A percentile compares a stretch with the other conserved stretches of the same genome.
Evolutionary conservation across 495 filamentous ascomycete genomes (phyloP).

Genomic region (Schizothecium vesticola): DNA sequence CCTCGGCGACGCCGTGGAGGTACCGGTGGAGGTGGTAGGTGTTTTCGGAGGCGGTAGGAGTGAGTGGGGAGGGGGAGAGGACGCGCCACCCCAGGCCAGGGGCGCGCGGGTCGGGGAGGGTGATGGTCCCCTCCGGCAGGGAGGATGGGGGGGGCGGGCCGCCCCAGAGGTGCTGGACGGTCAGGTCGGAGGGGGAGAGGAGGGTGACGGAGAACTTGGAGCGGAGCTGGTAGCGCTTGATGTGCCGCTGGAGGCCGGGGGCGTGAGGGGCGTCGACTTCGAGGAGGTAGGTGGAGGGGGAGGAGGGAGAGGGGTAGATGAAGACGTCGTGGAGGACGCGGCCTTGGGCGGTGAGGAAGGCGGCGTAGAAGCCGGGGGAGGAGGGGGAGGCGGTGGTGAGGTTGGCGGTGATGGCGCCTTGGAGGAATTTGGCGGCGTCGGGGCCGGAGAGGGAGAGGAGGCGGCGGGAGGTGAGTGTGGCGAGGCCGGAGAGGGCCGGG

Average conservation of each 20-base stretch:
- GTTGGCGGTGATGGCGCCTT: slow-evolving; percentile 78
- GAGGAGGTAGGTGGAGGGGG: slow-evolving; percentile 58
- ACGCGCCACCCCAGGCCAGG: slow-evolving; percentile 63
- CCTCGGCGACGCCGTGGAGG: slow-evolving; percentile 76
- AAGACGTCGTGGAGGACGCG: slow-evolving; percentile 84
- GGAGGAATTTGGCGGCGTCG: slow-evolving; percentile 78
- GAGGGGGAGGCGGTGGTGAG: slow-evolving; percentile 35
- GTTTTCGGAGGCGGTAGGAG: slow-evolving; percentile 25
- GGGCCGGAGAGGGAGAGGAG: slow-evolving; percentile 72
- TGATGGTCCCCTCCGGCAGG: slow-evolving; percentile 18
- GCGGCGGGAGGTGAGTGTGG: slow-evolving; percentile 60
- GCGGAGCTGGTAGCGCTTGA: slow-evolving; percentile 78
- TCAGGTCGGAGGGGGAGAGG: slow-evolving; percentile 53
- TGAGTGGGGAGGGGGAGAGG: slow-evolving; percentile 33
- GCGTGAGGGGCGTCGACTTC: slow-evolving; percentile 71
- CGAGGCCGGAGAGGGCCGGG: slow-evolving; percentile 43
- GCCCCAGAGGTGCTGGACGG: slow-evolving; percentile 66
- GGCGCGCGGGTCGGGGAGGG: slow-evolving; percentile 57
- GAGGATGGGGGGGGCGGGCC: background rate
- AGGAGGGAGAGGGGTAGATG: slow-evolving; percentile 60
- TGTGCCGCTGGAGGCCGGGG: slow-evolving; percentile 55
- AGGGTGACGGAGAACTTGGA: slow-evolving; percentile 66
- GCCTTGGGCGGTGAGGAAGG: slow-evolving; percentile 81
- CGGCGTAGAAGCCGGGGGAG: slow-evolving; percentile 59
- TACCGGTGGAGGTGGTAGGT: slow-evolving; percentile 67